These are phyloP conservation scores for Fusarium sublunatum DNA, from an alignment of 2,329 filamentous ascomycete genomes.

Conservation along the genomic window DNA sequence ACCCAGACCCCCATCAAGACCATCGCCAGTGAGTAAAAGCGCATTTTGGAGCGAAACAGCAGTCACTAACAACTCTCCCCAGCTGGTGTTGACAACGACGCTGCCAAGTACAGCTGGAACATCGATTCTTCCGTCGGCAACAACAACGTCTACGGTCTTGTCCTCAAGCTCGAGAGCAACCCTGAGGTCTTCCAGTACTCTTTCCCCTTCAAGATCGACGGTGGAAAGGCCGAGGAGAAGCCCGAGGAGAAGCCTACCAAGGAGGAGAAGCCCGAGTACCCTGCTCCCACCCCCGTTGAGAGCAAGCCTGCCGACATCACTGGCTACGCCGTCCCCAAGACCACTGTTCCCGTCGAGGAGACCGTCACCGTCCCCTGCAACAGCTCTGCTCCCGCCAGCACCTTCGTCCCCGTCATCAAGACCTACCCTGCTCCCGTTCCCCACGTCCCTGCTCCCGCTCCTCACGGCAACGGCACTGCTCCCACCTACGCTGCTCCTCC, in stretches of 20 bases:
- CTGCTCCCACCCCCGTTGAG: conserved; percentile 42
- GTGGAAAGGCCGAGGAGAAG: conserved; percentile 37
- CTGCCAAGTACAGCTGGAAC: conserved; percentile 61
- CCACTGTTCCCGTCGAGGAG: conserved; percentile 40
- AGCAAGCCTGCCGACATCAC: conserved; percentile 48
- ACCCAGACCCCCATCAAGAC: conserved; percentile 56
- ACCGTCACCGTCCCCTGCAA: conserved; percentile 42
- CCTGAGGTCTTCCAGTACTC: conserved; percentile 68
- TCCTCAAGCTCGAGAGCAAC: conserved; percentile 63
- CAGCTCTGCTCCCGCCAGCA: conserved; percentile 39
- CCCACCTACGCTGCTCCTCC: conserved; percentile 22
- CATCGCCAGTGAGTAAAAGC: conserved; percentile 66
- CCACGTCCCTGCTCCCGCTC: conserved; percentile 31
- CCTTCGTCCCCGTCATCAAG: conserved; percentile 40
- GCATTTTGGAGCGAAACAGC: fast-evolving
- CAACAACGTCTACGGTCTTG: conserved; percentile 66
- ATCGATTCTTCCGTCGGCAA: conserved; percentile 59
- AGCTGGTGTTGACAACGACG: conserved; percentile 62
- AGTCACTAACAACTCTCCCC: not conserved
- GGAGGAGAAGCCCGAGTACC: conserved; percentile 14
- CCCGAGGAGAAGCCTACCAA: conserved; percentile 18
- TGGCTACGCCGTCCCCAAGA: conserved; percentile 33
- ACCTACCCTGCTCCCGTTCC: conserved; percentile 30
- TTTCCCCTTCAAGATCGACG: conserved; percentile 67
- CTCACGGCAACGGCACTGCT: conserved; percentile 27